A percentile compares a stretch with the other conserved stretches of the same genome.
These are phyloP conservation scores for Datisca glomerata DNA, from an alignment of 306 rosid genomes.

Conservation along the genomic window DNA sequence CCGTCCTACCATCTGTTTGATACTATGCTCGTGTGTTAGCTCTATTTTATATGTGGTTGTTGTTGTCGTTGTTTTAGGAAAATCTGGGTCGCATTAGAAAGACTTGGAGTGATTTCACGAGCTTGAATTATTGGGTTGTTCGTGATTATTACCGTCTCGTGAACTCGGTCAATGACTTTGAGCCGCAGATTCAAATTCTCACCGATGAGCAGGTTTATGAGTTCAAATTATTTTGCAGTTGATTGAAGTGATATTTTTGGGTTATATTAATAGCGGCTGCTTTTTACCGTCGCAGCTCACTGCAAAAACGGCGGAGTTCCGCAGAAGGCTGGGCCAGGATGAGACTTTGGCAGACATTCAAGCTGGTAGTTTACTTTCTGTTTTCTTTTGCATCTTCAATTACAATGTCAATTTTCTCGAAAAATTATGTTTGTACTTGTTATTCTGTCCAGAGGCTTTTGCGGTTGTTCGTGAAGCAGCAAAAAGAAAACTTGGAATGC, in stretches of 20 bases:
- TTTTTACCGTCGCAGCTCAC: constrained; percentile 27
- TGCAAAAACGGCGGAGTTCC: constrained; percentile 66
- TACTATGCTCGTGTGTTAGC: constrained; percentile 2
- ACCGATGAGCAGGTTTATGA: constrained; percentile 54
- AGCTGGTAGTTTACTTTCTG: constrained; percentile 39
- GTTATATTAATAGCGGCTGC: neutral
- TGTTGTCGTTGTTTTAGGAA: constrained; percentile 32
- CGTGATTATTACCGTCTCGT: constrained; percentile 73
- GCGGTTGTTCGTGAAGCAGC: constrained; percentile 99
- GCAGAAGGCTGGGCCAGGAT: constrained; percentile 47
- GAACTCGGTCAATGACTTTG: constrained; percentile 57
- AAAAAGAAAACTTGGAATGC: constrained; percentile 84
- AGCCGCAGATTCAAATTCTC: constrained; percentile 40
- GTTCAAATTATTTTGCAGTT: neutral
- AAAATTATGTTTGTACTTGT: neutral
- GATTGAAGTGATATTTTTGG: neutral
- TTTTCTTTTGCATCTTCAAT: neutral
- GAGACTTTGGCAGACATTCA: constrained; percentile 78
- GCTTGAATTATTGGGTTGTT: constrained; percentile 81
- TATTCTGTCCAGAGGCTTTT: constrained; percentile 61
- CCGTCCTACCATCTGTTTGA: constrained; percentile 21
- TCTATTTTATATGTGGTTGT: neutral
- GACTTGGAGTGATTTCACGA: constrained; percentile 46
- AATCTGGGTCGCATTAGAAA: constrained; percentile 37
- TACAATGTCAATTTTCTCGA: neutral